Percentiles rank a stretch among this genome's conserved stretches.
Conservation (phyloP, 371 early-diverging fungal species). For the Catenaria anguillulae region DNA sequence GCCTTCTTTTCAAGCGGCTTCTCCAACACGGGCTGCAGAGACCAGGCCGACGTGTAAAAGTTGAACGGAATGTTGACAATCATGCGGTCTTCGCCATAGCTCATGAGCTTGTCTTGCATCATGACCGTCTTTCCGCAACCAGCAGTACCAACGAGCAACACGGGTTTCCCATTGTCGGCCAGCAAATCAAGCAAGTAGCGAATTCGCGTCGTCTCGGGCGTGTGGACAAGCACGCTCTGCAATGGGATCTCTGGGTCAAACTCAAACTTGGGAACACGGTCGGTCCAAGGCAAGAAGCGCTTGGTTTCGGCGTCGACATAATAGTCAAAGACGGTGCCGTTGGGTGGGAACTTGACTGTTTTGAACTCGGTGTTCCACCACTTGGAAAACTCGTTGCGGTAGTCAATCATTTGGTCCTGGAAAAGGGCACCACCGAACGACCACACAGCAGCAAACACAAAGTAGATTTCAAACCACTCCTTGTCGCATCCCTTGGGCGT, state of each 20-base stretch:
- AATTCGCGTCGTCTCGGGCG: slow-evolving; percentile 36
- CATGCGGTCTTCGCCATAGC: slow-evolving; percentile 36
- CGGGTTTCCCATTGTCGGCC: slow-evolving; percentile 41
- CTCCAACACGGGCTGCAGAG: slow-evolving; percentile 37
- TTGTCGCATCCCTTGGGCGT: slow-evolving; percentile 49
- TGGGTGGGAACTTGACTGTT: slow-evolving; percentile 36
- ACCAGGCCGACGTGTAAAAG: slow-evolving; percentile 45
- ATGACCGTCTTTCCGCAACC: slow-evolving; percentile 46
- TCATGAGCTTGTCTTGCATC: slow-evolving; percentile 40
- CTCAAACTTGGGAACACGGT: slow-evolving; percentile 31
- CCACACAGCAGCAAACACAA: slow-evolving; percentile 46
- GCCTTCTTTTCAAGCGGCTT: slow-evolving; percentile 50
- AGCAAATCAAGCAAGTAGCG: slow-evolving; percentile 38
- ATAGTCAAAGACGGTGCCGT: slow-evolving; percentile 44
- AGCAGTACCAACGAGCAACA: slow-evolving; percentile 42
- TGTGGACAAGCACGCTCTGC: slow-evolving; percentile 36
- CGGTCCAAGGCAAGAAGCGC: slow-evolving; percentile 40
- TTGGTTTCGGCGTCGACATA: slow-evolving; percentile 37
- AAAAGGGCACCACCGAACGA: slow-evolving; percentile 45
- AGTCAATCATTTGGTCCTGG: slow-evolving; percentile 40
- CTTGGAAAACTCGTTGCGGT: slow-evolving; percentile 38
- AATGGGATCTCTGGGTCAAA: slow-evolving; percentile 38
- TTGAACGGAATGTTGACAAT: slow-evolving; percentile 47
- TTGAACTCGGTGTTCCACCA: slow-evolving; percentile 50
- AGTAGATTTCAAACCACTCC: slow-evolving; percentile 48